phyloP scores from a whole-genome alignment of 169 alveolate species.

The Cyclospora cayetanensis region DNA sequence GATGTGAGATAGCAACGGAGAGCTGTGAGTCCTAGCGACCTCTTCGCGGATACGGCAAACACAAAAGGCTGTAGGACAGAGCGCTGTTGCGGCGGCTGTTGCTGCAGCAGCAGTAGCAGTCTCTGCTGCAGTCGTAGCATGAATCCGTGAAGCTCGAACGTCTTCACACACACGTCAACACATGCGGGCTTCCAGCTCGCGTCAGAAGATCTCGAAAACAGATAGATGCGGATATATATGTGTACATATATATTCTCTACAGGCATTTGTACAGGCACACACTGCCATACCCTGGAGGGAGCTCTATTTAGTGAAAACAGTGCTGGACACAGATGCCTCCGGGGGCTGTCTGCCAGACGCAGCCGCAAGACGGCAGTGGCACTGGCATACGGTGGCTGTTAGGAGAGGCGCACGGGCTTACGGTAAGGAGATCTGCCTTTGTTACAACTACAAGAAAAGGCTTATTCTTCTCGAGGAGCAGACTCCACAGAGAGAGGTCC shows the following conservation, averaged over 20 bases:
- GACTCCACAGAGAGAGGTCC: conserved; percentile 81
- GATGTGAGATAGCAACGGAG: conserved; percentile 56
- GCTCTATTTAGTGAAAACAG: too few relatives aligned
- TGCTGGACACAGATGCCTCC: too few relatives aligned
- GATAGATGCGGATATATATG: too few relatives aligned
- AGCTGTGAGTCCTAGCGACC: background rate
- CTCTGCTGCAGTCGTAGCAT: conserved; percentile 45
- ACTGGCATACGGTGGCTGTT: too few relatives aligned
- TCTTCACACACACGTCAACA: too few relatives aligned
- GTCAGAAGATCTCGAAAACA: too few relatives aligned
- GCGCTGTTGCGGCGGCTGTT: background rate
- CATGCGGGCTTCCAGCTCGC: too few relatives aligned
- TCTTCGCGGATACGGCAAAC: conserved; percentile 8
- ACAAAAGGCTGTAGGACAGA: background rate
- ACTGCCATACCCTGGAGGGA: too few relatives aligned
- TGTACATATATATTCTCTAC: too few relatives aligned
- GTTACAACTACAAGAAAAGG: conserved; percentile 86
- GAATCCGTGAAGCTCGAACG: background rate
- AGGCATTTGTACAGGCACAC: too few relatives aligned
- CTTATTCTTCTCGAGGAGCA: conserved; percentile 81
- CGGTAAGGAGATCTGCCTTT: conserved; percentile 82
- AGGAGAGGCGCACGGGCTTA: conserved; percentile 20
- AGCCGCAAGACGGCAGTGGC: too few relatives aligned
- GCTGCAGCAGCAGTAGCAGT: conserved; percentile 36
- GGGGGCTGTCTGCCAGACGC: too few relatives aligned